Evolutionary conservation across 2,329 filamentous ascomycete species (phyloP).

Genomic region (Pseudocercospora crystallina): DNA sequence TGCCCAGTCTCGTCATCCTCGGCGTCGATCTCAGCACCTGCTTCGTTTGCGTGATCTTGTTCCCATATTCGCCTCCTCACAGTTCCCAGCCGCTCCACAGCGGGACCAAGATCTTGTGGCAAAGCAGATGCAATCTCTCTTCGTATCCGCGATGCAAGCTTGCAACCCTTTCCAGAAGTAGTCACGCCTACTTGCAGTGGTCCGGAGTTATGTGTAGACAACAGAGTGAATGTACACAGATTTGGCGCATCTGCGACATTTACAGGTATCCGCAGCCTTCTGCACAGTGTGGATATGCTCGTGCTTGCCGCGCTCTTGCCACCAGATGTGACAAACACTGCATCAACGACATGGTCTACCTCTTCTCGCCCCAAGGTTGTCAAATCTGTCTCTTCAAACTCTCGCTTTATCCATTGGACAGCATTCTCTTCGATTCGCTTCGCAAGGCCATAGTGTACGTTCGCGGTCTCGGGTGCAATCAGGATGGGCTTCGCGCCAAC

Average conservation of each 20-base stretch:
- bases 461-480: slow-evolving; percentile 65
- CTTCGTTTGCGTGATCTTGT: slow-evolving; percentile 63
- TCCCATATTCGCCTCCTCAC: slow-evolving; percentile 70
- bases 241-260: slow-evolving; percentile 87
- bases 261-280: slow-evolving; percentile 78
- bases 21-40: slow-evolving; percentile 44
- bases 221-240: slow-evolving; percentile 84
- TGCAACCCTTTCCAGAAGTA: slow-evolving; percentile 91
- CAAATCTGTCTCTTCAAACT: slow-evolving; percentile 71
- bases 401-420: slow-evolving; percentile 64
- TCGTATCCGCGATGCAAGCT: slow-evolving; percentile 83
- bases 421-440: slow-evolving; percentile 65
- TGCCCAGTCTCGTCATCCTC: slow-evolving; percentile 69
- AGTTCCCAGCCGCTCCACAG: slow-evolving; percentile 74
- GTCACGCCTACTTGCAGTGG: slow-evolving; percentile 94
- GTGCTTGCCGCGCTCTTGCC: slow-evolving; percentile 50
- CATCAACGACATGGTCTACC: slow-evolving; percentile 76
- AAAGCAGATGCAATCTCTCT: slow-evolving; percentile 82
- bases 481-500: slow-evolving; percentile 80
- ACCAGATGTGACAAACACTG: slow-evolving; percentile 78
- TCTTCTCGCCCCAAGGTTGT: slow-evolving; percentile 76
- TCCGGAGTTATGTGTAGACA: slow-evolving; percentile 85
- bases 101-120: slow-evolving; percentile 70
- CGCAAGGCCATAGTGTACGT: slow-evolving; percentile 59
- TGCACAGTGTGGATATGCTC: slow-evolving; percentile 73